These are phyloP conservation scores for Diaporthe aspalathi DNA, from an alignment of 2,329 filamentous ascomycete species.

Conservation along the genomic window DNA sequence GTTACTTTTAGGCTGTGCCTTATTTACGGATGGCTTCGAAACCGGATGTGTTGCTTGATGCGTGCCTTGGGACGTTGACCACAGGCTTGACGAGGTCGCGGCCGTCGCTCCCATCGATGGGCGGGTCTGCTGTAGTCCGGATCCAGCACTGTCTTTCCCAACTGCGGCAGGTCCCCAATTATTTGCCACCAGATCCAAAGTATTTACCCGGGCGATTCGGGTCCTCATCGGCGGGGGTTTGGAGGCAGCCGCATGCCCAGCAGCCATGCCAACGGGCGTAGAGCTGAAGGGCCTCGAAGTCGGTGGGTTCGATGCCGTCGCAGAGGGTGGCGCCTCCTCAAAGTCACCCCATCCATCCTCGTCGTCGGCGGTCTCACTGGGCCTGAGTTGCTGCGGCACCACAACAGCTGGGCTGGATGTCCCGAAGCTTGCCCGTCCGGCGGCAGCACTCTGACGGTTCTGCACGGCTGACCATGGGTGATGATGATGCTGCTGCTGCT, in stretches of 20 bases:
- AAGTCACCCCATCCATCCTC: constrained; percentile 78
- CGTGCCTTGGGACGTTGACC: constrained; percentile 11
- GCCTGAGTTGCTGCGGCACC: constrained; percentile 29
- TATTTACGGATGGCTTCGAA: constrained; percentile 35
- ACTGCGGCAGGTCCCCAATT: constrained; percentile 57
- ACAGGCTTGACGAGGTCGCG: constrained; percentile 20
- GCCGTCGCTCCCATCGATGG: constrained; percentile 40
- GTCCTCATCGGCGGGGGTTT: constrained; percentile 34
- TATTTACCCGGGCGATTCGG: constrained; percentile 59
- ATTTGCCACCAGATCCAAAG: constrained; percentile 66
- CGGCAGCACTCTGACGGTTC: constrained; percentile 39
- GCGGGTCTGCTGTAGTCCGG: constrained; percentile 40
- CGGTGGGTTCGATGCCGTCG: constrained; percentile 39
- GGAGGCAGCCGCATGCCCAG: constrained; percentile 28
- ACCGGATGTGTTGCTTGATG: constrained; percentile 1
- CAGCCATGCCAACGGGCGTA: constrained; percentile 24
- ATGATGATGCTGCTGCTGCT: not conserved
- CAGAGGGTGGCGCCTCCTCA: constrained; percentile 62
- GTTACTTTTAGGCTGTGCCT: constrained; percentile 43
- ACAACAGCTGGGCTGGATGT: not conserved
- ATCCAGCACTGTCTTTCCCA: constrained; percentile 36
- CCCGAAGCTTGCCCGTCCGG: constrained; percentile 42
- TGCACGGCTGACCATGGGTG: constrained; percentile 44
- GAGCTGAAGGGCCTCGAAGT: constrained; percentile 14
- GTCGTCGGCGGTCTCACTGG: constrained; percentile 51